Evolutionary conservation across 192 early-diverging fungal genomes (phyloP), one percentile per base, ranked within the genome.

Genomic region (Backusella sp.): DNA sequence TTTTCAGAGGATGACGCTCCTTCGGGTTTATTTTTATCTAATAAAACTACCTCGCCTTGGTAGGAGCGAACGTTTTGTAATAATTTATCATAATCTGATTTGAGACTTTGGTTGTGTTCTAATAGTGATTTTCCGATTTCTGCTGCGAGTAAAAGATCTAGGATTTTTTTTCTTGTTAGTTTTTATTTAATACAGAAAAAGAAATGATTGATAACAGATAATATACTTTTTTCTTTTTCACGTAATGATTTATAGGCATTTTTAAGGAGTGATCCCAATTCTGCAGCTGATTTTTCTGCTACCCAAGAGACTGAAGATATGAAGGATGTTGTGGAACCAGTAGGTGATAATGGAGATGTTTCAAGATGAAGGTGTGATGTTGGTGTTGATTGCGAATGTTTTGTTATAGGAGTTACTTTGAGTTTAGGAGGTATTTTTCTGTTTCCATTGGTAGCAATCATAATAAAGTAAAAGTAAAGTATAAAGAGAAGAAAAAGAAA

Each of bases 121-220:
- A 86, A 46, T 14, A 86, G 52, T 28, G 77, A 82, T 74, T 84
- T 82, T 59, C 85, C 85, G 32, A 86, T 77, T 69, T 86, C 85
- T 12, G 85, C 85, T 7, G 85, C 85, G 3, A 86, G 59, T n/a
- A 65, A 53, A n/a, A 86, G 59, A 70, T 86, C 84, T 85, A 66
- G 37, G 34, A 19, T 34, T 68, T 36, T 36, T 36, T n/a, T 68
- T 41, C n/a, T 37, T 41, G 37, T 44, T 28, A 28, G 37, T 44
- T 26, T 70, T 44, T 21, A 6, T 30, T 49, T 21, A 19, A 44
- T 17, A 44, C 17, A 44, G 42, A 44, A 19, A 19, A 44, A 17
- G 15, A 14, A 44, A 44, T 70, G 7, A 3, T 30, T 32, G 14
- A 26, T 73, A 56, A 34, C 17, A 8, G 9, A 35, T 8, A 30